Percentiles rank a stretch among this genome's conserved stretches.
Conservation (phyloP, 1,284 basidiomycete species). For the Rhodotorula sp. region DNA sequence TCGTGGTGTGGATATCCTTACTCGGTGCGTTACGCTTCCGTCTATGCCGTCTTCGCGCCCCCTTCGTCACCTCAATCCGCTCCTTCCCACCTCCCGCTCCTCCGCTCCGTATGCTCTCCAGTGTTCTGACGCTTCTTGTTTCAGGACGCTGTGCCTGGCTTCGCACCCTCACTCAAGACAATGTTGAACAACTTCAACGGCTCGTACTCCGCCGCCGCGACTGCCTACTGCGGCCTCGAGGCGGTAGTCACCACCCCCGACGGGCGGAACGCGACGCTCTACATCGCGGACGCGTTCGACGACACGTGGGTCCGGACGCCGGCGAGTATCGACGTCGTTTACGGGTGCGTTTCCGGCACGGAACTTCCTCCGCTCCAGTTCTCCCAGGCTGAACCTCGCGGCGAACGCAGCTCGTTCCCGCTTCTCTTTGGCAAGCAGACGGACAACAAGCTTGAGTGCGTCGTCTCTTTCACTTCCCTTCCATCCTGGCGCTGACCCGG, state of each 20-base stretch:
- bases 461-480: not conserved
- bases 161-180: constrained; percentile 38
- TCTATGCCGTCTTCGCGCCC: no score
- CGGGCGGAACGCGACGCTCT: constrained; percentile 19
- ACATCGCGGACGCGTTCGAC: constrained; percentile 39
- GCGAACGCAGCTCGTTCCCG: constrained; percentile 8
- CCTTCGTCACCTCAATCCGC: not conserved
- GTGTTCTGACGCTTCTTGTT: no score
- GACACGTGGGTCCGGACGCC: constrained; percentile 38
- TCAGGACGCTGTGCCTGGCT: constrained; percentile 24
- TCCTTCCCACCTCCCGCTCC: not conserved
- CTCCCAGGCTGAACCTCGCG: no score
- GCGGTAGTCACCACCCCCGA: constrained; percentile 25
- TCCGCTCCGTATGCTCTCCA: not conserved
- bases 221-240: constrained; percentile 36
- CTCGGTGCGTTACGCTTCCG: no score
- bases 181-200: constrained; percentile 38
- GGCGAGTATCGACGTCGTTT: constrained; percentile 32
- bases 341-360: constrained; percentile 8
- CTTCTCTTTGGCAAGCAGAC: constrained; percentile 15
- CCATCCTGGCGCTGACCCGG: no score
- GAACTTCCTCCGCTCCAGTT: no score
- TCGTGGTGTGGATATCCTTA: constrained; percentile 37
- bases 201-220: constrained; percentile 7
- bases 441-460: not conserved